Conservation (phyloP, 306 rosid species). For the Castanea sativa region DNA sequence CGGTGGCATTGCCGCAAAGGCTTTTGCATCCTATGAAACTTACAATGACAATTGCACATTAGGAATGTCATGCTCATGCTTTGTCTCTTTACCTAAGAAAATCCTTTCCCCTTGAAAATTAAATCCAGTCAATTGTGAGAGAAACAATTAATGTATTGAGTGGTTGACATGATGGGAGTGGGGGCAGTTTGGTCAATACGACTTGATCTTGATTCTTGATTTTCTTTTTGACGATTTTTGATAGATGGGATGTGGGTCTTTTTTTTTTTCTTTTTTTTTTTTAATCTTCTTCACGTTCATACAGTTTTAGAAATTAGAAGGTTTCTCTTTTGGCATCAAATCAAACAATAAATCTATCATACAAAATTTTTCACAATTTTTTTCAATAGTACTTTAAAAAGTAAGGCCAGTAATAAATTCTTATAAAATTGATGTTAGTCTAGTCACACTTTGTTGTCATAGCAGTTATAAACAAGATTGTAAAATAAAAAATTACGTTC, state of each 20-base stretch:
- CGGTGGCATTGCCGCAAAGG: neutral
- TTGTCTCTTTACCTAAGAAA: neutral
- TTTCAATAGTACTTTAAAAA: too few relatives aligned
- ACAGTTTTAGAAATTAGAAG: neutral
- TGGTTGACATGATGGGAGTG: constrained; percentile 21
- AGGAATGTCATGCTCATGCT: neutral
- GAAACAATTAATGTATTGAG: constrained; percentile 26
- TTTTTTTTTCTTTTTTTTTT: neutral
- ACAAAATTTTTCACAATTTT: too few relatives aligned
- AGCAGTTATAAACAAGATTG: too few relatives aligned
- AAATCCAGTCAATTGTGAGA: neutral
- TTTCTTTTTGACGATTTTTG: constrained; percentile 12
- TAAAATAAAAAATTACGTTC: too few relatives aligned
- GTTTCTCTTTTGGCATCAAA: neutral
- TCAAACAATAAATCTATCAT: neutral
- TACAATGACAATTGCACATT: neutral
- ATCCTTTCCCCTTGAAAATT: neutral
- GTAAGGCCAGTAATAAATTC: accelerated
- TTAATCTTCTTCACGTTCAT: neutral
- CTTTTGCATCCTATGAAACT: neutral
- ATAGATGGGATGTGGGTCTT: neutral
- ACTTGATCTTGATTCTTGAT: neutral
- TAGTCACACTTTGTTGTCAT: too few relatives aligned
- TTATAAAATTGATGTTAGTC: too few relatives aligned
- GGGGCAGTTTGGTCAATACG: neutral